Evolutionary conservation across 2,329 filamentous ascomycete species (phyloP), one percentile per base, ranked within the genome.

Genomic region (Phoma sp.): DNA sequence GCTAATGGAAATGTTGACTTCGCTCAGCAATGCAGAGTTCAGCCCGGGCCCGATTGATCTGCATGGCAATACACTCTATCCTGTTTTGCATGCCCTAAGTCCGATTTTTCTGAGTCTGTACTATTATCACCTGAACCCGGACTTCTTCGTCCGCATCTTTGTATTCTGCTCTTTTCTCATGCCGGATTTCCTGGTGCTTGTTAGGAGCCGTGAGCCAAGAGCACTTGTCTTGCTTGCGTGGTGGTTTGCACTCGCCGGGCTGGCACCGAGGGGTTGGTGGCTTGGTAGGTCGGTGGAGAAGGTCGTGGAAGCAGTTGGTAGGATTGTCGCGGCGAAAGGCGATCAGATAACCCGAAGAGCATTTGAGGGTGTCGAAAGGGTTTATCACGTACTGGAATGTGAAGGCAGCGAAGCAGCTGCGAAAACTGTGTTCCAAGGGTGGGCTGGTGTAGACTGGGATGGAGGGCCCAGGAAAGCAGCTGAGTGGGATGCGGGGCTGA

Each of bases 61-160:
- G 25, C 55, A 73, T 27, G 48, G 57, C 12, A 52, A 62, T 7
- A 57, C 60, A 2, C 43, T 73, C 1, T 43, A 67, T n/a, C 67
- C 70, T 1, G 62, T 61, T 8, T 62, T 73, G n/a, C 66, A 73
- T 27, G 68, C 65, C 0, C 50, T 74, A 2, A 68, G 65, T 3
- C 70, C 71, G 3, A 70, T 74, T 6, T 74, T 74, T 35, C 56
- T 72, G 19, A 71, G 68, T 8, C 38, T 74, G 17, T 74, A 73
- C 44, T 66, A 73, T 46, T 67, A 68, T 39, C 68, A 65, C 35
- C 58, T 73, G 1, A 61, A 64, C 13, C 55, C 65, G 0, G 71
- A 74, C 51, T 57, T 71, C 50, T 68, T 67, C 44, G 62, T 69
- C 10, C 70, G 71, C 10, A 58, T 70, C 3, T 56, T 64, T n/a